phyloP scores from a whole-genome alignment of 2,329 filamentous ascomycete species.

The Pezicula carpinea region DNA sequence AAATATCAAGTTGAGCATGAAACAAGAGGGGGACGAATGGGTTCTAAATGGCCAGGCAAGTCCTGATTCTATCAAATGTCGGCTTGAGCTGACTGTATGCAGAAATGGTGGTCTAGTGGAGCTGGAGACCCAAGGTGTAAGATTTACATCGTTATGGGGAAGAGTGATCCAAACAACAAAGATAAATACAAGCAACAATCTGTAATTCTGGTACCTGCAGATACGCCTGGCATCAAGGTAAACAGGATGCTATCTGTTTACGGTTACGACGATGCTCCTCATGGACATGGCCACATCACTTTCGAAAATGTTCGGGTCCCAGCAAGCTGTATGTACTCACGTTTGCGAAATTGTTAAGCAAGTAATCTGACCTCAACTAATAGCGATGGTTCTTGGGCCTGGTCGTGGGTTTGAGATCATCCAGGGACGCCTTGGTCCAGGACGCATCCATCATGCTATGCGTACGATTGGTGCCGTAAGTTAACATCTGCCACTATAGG shows the following conservation, averaged over 20 bases:
- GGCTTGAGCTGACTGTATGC: conserved; percentile 17
- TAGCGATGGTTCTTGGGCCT: conserved; percentile 72
- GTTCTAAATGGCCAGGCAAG: conserved; percentile 80
- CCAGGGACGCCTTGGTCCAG: conserved; percentile 90
- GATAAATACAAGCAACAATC: conserved; percentile 88
- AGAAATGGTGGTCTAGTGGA: conserved; percentile 99
- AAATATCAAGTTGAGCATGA: conserved; percentile 84
- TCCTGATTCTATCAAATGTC: conserved; percentile 2
- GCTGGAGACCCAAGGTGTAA: conserved; percentile 89
- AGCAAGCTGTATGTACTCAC: conserved; percentile 50
- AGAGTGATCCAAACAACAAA: conserved; percentile 71
- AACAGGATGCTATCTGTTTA: conserved; percentile 92
- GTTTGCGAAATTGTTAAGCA: too few relatives aligned
- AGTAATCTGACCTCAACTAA: too few relatives aligned
- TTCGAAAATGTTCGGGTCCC: conserved; percentile 92
- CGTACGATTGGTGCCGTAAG: conserved; percentile 78
- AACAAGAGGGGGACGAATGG: conserved; percentile 79
- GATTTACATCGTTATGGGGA: conserved; percentile 96
- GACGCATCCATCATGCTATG: conserved; percentile 98
- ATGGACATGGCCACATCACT: conserved; percentile 89
- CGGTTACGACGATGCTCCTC: conserved; percentile 96
- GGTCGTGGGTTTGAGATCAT: conserved; percentile 98
- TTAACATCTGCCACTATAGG: conserved; percentile 10
- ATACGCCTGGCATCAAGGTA: conserved; percentile 81
- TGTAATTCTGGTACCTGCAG: conserved; percentile 80